Evolutionary conservation across 768 basidiomycete species (phyloP).

Genomic region (Steccherinum ochraceum): DNA sequence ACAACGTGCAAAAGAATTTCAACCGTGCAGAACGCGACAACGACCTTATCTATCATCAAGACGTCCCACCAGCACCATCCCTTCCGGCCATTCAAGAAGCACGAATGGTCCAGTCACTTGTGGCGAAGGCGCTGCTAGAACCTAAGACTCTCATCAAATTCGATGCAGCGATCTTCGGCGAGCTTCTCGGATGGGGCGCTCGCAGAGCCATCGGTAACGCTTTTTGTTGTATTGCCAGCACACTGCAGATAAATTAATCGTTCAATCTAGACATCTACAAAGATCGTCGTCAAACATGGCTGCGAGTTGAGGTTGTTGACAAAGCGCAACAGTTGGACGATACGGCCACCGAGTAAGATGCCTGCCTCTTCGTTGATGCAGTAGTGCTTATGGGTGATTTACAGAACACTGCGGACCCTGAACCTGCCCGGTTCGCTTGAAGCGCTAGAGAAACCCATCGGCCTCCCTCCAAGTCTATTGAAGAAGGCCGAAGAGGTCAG

Average conservation of each 20-base stretch:
- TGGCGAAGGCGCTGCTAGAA: conserved; percentile 52
- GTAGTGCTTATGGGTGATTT: too few species aligned
- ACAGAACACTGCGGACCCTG: conserved; percentile 58
- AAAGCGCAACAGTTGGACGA: conserved; percentile 59
- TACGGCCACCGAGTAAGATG: conserved; percentile 47
- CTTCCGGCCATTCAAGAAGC: conserved; percentile 60
- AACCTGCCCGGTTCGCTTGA: conserved; percentile 85
- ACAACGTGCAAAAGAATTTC: conserved; percentile 60
- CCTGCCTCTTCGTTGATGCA: too few species aligned
- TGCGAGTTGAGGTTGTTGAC: conserved; percentile 62
- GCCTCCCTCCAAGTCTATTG: conserved; percentile 83
- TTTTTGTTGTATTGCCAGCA: conserved; percentile 23
- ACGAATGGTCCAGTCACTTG: conserved; percentile 53
- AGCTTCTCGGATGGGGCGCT: conserved; percentile 81
- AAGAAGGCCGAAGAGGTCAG: conserved; percentile 83
- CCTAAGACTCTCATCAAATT: conserved; percentile 47
- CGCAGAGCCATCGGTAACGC: conserved; percentile 82
- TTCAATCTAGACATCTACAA: conserved; percentile 71
- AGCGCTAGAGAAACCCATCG: conserved; percentile 79
- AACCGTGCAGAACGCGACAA: conserved; percentile 84
- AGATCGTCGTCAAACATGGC: conserved; percentile 65
- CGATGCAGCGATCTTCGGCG: conserved; percentile 61
- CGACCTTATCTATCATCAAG: conserved; percentile 90
- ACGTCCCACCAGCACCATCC: conserved; percentile 67
- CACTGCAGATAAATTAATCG: background rate